Evolutionary conservation across 169 alveolate genomes (phyloP), one percentile per base, ranked within the genome.

Genomic region (Plasmodium adleri): DNA sequence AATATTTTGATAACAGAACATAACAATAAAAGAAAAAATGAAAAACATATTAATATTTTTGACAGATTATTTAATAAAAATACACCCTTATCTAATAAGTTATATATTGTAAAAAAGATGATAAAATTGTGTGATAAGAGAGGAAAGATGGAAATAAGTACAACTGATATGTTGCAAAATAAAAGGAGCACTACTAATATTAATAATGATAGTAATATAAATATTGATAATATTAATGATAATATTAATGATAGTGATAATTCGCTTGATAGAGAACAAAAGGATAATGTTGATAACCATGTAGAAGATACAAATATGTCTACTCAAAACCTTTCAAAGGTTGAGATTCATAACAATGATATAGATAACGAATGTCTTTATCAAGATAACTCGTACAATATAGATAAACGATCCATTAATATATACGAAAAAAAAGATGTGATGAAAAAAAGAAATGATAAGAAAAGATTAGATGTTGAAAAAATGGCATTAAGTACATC

Each of bases 401-500:
- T 86, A 22, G 92, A 86, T 72, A 49, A 50, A 54, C 43, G 92
- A 66, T 59, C 60, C 58, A 52, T 86, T 3, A 86, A 86, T 15
- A 26, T 86, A 0, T 71, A 71, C 28, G 92, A 86, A 54, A 86
- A 86, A 45, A 86, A 72, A n/a, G 92, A 86, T 39, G 58, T 86
- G 5, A n/a, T 86, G 17, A 86, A 72, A 86, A 86, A 72, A 63
- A 7, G 92, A 70, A 86, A 86, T 50, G 76, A 86, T 43, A 49
- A 20, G 49, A 86, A 86, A 72, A 86, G 13, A 22, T 15, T 86
- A 39, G 92, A 86, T 22, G 86, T 62, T 9, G 92, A 86, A 72
- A 86, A 86, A 45, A 86, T 86, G 92, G 32, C 59, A 20, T 43
- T 71, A 49, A 86, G 92, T 39, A 71, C 59, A 47, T 86, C 76